A percentile compares a stretch with the other conserved stretches of the same genome.
phyloP scores from a whole-genome alignment of 2,329 filamentous ascomycete genomes.

The Trichoderma sp. region DNA sequence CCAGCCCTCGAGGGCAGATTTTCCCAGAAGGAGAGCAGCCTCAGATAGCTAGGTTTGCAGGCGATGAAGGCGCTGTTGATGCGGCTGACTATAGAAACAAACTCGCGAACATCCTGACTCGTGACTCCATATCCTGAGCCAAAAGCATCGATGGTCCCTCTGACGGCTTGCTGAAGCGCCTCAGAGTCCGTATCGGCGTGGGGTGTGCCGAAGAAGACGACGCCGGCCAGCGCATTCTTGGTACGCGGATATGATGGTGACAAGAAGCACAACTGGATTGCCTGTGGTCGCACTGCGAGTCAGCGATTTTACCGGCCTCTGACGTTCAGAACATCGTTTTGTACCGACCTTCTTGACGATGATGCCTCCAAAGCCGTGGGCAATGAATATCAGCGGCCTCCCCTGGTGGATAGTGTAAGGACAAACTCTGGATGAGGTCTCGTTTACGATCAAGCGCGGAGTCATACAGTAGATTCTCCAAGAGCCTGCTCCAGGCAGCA shows the following conservation, averaged over 20 bases:
- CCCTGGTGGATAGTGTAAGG: constrained; percentile 26
- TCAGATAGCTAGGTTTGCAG: constrained; percentile 20
- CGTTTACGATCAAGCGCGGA: background rate
- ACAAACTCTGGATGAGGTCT: background rate
- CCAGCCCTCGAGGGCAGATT: constrained; percentile 4
- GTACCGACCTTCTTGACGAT: constrained; percentile 35
- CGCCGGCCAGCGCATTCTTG: constrained; percentile 27
- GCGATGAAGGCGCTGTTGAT: constrained; percentile 31
- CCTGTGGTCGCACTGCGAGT: constrained; percentile 9
- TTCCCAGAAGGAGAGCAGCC: constrained; percentile 30
- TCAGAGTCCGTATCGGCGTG: constrained; percentile 32
- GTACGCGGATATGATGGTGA: constrained; percentile 21
- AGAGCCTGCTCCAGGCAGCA: constrained; percentile 30
- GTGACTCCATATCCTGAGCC: background rate
- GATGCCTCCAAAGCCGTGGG: constrained; percentile 34
- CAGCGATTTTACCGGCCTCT: background rate
- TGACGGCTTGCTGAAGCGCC: constrained; percentile 32
- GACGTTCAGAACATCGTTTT: background rate
- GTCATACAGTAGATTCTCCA: constrained; percentile 27
- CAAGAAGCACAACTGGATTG: constrained; percentile 26
- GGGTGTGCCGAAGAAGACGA: constrained; percentile 35
- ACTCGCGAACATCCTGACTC: constrained; percentile 32
- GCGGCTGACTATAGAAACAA: constrained; percentile 31
- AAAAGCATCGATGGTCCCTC: constrained; percentile 27
- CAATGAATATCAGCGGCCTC: constrained; percentile 33